Evolutionary conservation across 352 stramenopile genomes (phyloP), one percentile per base, ranked within the genome.

Genomic region (Phytophthora tentaculata): DNA sequence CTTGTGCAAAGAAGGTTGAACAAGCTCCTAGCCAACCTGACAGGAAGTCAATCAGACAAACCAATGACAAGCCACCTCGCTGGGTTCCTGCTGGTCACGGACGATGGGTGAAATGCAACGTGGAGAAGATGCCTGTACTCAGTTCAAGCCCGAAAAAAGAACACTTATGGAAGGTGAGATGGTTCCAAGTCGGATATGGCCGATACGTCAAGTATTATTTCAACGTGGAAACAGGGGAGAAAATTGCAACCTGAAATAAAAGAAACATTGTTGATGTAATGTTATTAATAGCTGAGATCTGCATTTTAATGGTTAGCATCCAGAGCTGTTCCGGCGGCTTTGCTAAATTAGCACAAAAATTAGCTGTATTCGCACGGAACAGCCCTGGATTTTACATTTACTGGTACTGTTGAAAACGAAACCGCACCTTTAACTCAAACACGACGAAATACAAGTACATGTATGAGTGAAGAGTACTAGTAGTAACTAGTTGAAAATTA

Each of bases 31-130:
- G 0, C 13, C 26, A 45, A 14, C 23, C 20, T 24, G 39, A 51
- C 2, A 58, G 29, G 16, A 29, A 57, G n/a, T 17, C 35, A 17
- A 23, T 10, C 2, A 35, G 47, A 7, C 6, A 45, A 55, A 37
- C 4, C 20, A 17, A 23, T 8, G 20, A 60, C 13, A 53, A 56
- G 37, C n/a, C 24, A 1, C 6, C 43, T 44, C 61, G 37, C 8
- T 78, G 70, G 71, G 28, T 66, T 9, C 51, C 57, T 13, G 57
- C 68, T 54, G 66, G 60, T 16, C 39, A 72, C 32, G 47, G 66
- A 22, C 61, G 61, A 20, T 74, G 64, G 17, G 29, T 71, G 17
- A 77, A 71, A 26, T 28, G 16, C 13, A 44, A 39, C 2, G 29
- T 8, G 0, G 32, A 47, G 3, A 13, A 58, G 16, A 17, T 5